A percentile compares a stretch with the other conserved stretches of the same genome.
Evolutionary conservation across 192 early-diverging fungal genomes (phyloP).

Genomic region (Coemansia sp.): DNA sequence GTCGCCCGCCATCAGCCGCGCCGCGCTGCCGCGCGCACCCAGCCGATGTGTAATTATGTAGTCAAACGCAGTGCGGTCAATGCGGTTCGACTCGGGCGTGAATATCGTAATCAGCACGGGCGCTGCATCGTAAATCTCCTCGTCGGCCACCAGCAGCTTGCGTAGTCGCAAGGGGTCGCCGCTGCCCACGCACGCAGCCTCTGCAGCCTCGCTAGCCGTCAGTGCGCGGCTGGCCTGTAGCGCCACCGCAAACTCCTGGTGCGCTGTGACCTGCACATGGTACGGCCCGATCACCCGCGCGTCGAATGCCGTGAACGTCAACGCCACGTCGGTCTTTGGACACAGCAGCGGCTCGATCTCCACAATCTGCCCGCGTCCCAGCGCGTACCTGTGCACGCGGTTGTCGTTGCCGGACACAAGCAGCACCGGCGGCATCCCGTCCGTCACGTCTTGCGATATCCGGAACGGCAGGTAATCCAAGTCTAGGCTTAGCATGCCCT

Average conservation of each 20-base stretch:
- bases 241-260: constrained; percentile 48
- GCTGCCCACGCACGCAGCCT: background rate
- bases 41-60: constrained; percentile 12
- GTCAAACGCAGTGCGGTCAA: constrained; percentile 43
- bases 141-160: constrained; percentile 38
- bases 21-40: background rate
- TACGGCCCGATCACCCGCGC: constrained; percentile 38
- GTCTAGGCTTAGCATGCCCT: constrained; percentile 14
- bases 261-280: constrained; percentile 45
- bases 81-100: constrained; percentile 19
- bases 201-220: constrained; percentile 1
- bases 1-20: constrained; percentile 23
- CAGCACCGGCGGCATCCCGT: constrained; percentile 37
- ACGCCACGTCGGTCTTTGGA: constrained; percentile 24
- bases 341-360: constrained; percentile 43
- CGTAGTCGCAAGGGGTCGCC: constrained; percentile 3
- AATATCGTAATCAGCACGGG: constrained; percentile 41
- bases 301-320: constrained; percentile 44
- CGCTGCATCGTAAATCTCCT: constrained; percentile 47
- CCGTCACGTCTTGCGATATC: constrained; percentile 44
- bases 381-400: constrained; percentile 41
- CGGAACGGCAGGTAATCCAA: constrained; percentile 47
- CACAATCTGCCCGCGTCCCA: constrained; percentile 35
- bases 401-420: constrained; percentile 48
- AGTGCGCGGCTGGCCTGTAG: constrained; percentile 35